Percentiles rank a stretch among this genome's conserved stretches.
Conservation (phyloP, 2,329 filamentous ascomycete species). For the Dothiorella sarmentorum region DNA sequence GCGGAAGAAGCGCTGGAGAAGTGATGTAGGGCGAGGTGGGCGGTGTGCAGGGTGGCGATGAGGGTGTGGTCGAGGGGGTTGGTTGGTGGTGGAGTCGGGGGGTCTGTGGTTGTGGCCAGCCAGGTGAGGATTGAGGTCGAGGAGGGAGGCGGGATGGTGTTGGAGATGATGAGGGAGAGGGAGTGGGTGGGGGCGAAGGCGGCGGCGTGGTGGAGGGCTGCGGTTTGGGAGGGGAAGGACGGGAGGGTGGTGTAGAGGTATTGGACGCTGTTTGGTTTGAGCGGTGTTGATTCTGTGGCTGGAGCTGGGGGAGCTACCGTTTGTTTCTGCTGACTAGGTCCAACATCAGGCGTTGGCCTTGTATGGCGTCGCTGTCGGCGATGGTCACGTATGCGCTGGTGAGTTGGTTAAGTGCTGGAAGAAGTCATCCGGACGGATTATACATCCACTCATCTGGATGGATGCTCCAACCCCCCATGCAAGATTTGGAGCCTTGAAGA, state of each 20-base stretch:
- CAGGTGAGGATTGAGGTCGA: slow-evolving; percentile 15
- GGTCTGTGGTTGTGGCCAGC: slow-evolving; percentile 15
- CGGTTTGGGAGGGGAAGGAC: slow-evolving; percentile 27
- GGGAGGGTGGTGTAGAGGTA: slow-evolving; percentile 30
- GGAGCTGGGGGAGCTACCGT: slow-evolving; percentile 19
- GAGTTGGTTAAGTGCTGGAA: not conserved
- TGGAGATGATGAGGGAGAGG: slow-evolving; percentile 31
- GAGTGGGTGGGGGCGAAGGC: slow-evolving; percentile 22
- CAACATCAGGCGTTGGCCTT: slow-evolving; percentile 19
- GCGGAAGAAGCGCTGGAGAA: not conserved
- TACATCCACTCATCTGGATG: too few relatives aligned
- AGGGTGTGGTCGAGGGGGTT: slow-evolving; percentile 27
- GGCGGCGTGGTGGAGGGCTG: slow-evolving; percentile 31
- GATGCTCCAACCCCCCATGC: too few relatives aligned
- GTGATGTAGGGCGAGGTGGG: slow-evolving; percentile 35
- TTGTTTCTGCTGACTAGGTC: slow-evolving; percentile 19
- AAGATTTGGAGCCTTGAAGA: too few relatives aligned
- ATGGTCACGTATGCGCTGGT: slow-evolving; percentile 28
- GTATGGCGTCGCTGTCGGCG: slow-evolving; percentile 25
- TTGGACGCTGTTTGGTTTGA: slow-evolving; percentile 22
- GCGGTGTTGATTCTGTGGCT: not conserved
- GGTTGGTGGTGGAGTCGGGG: slow-evolving; percentile 27
- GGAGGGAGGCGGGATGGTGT: slow-evolving; percentile 26
- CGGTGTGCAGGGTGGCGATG: slow-evolving; percentile 27
- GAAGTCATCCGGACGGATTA: too few relatives aligned